These are phyloP conservation scores for Solanum etuberosum DNA, from an alignment of 257 asterid genomes.

Conservation along the genomic window DNA sequence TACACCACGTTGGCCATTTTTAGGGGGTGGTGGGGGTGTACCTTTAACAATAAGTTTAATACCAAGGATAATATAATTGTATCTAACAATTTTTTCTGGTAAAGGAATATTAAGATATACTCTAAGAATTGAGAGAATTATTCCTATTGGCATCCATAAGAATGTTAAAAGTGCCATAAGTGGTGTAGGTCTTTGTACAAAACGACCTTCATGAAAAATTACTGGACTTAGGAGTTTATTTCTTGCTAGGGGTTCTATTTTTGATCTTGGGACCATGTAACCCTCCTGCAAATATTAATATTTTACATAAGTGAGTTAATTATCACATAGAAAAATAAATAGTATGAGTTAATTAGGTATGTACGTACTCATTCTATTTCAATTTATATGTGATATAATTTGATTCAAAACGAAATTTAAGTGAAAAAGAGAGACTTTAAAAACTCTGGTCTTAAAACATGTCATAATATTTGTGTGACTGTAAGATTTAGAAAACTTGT, in stretches of 20 bases:
- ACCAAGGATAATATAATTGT: conserved; percentile 53
- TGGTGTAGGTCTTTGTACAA: conserved; percentile 80
- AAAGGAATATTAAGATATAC: conserved; percentile 55
- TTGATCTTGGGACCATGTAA: conserved; percentile 56
- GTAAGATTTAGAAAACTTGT: background rate
- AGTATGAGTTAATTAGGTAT: too few species aligned
- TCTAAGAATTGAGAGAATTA: conserved; percentile 43
- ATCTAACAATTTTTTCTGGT: conserved; percentile 52
- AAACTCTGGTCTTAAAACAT: background rate
- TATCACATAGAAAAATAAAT: background rate
- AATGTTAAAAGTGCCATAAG: conserved; percentile 47
- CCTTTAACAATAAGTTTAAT: conserved; percentile 71
- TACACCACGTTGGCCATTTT: conserved; percentile 45
- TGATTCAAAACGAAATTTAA: background rate
- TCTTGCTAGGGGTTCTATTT: conserved; percentile 41
- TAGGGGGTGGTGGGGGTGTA: conserved; percentile 76
- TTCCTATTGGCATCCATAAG: conserved; percentile 73
- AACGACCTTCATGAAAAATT: conserved; percentile 85
- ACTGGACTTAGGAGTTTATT: conserved; percentile 57
- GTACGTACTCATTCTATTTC: background rate
- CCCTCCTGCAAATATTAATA: conserved; percentile 45
- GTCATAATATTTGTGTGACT: background rate
- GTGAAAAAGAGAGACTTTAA: too few species aligned
- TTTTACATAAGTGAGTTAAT: background rate
- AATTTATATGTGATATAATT: background rate